A percentile compares a stretch with the other conserved stretches of the same genome.
These are phyloP conservation scores for Blastobotrys mokoenaii DNA, from an alignment of 805 yeast species.

Conservation along the genomic window DNA sequence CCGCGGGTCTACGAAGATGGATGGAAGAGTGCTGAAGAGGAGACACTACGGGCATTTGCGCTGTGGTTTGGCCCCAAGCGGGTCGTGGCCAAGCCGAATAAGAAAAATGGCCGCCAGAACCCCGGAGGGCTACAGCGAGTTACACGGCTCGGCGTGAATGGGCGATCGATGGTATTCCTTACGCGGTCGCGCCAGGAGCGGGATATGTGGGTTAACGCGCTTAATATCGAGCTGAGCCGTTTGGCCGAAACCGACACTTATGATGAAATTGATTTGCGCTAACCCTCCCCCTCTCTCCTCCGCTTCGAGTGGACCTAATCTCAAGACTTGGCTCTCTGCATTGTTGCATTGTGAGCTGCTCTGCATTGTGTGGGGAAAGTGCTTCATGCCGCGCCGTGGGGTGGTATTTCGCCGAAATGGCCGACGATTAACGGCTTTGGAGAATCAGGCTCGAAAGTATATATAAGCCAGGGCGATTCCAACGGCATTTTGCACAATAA, in stretches of 20 bases:
- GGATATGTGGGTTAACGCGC: conserved; percentile 64
- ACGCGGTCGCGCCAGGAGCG: conserved; percentile 75
- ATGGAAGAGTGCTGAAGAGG: conserved; percentile 75
- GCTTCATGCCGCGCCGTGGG: too few relatives aligned
- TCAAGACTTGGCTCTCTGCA: too few relatives aligned
- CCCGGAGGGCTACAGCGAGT: conserved; percentile 27
- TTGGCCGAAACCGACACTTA: not conserved
- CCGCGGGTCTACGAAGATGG: conserved; percentile 79
- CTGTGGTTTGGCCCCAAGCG: conserved; percentile 73
- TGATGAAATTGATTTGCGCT: not conserved
- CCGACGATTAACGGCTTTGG: too few relatives aligned
- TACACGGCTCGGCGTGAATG: conserved; percentile 54
- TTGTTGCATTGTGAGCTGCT: too few relatives aligned
- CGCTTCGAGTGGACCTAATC: too few relatives aligned
- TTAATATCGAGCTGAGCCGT: conserved; percentile 26
- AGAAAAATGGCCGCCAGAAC: not conserved
- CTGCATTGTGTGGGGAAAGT: too few relatives aligned
- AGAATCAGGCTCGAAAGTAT: too few relatives aligned
- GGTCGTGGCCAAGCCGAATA: conserved; percentile 7
- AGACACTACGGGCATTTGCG: conserved; percentile 66
- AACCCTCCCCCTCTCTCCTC: too few relatives aligned
- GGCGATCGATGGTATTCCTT: conserved; percentile 64
- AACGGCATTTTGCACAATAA: too few relatives aligned
- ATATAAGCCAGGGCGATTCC: too few relatives aligned
- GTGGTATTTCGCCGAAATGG: too few relatives aligned